Base-by-base conservation (phyloP, 768 basidiomycete genomes). In the Lactarius sp. region DNA sequence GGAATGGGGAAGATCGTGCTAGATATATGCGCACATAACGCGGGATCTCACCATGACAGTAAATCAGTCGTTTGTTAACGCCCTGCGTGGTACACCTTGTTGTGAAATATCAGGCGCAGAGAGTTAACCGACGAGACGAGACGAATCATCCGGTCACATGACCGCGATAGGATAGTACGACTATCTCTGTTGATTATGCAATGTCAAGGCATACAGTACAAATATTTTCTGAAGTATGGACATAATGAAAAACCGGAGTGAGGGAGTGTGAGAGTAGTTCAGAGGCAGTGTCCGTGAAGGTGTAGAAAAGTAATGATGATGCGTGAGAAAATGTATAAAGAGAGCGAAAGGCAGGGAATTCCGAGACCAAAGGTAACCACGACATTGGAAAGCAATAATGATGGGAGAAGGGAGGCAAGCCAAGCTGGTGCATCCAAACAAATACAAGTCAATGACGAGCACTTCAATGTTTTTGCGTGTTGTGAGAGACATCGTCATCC, bases 381-480 rank as follows among this genome's bases (percentile, higher is more conserved):
- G 34, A 59, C 52, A 54, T 16, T 42, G 33, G 18, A 47, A 53
- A 49, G 52, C 57, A 64, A 46, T 63, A 59, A 54, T 39, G 56
- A 60, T 58, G 12, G 49, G 52, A 36, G 46, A 50, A 22, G 51
- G 51, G 36, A 34, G 3, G 56, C 31, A 16, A 18, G 50, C 49
- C 50, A 44, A 59, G 44, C 50, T 51, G 34, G 33, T 6, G 41
- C 61, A 37, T 47, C 14, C 42, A 49, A 61, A 13, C 42, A 49
- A 61, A 53, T 53, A 14, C 20, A 31, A 42, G n/a, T 31, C 47
- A 27, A 27, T 27, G n/a, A 94, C 89, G 22, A 90, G 79, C 68
- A 87, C 84, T 69, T 90, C 88, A 59, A 91, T 78, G 52, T 84
- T 84, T 77, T 85, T 91, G 60, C 86, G 81, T 18, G 87, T 85